Evolutionary conservation across 2,329 filamentous ascomycete species (phyloP).

Genomic region (Phialophora verrucosa): DNA sequence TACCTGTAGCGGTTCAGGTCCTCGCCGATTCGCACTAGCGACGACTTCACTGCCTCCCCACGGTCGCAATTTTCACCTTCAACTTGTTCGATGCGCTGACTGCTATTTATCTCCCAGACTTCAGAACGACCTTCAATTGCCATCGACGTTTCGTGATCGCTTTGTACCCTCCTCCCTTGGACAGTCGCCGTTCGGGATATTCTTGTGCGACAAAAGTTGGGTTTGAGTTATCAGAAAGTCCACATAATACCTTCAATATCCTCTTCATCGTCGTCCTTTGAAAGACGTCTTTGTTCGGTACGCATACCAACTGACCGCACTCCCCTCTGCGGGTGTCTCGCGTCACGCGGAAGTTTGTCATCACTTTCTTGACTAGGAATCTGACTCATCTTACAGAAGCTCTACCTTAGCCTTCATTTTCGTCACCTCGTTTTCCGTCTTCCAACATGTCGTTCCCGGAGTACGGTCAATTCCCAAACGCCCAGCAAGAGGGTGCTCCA

Average conservation of each 20-base stretch:
- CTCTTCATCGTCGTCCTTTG: slow-evolving; percentile 20
- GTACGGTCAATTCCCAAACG: slow-evolving; percentile 68
- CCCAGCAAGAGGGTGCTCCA: slow-evolving; percentile 60
- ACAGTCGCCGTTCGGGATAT: slow-evolving; percentile 33
- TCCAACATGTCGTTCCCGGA: slow-evolving; percentile 66
- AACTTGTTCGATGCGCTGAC: slow-evolving; percentile 25
- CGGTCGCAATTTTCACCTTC: background rate
- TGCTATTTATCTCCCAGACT: slow-evolving; percentile 24
- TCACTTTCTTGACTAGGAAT: slow-evolving; percentile 3
- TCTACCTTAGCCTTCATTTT: slow-evolving; percentile 21
- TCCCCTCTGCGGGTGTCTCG: background rate
- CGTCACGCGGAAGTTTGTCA: background rate
- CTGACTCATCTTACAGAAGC: slow-evolving; percentile 28
- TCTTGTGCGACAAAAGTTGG: slow-evolving; percentile 37
- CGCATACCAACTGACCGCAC: background rate
- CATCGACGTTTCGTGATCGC: slow-evolving; percentile 31
- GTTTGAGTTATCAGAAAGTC: slow-evolving; percentile 21
- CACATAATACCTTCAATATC: slow-evolving; percentile 32
- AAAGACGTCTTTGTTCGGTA: slow-evolving; percentile 20
- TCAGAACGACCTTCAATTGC: slow-evolving; percentile 32
- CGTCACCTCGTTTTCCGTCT: slow-evolving; percentile 26
- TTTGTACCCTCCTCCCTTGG: slow-evolving; percentile 32
- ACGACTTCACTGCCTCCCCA: slow-evolving; percentile 5
- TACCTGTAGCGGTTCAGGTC: background rate
- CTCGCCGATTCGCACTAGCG: slow-evolving; percentile 1